Conservation (phyloP, 495 filamentous ascomycete species). For the Penicillium desertorum region DNA sequence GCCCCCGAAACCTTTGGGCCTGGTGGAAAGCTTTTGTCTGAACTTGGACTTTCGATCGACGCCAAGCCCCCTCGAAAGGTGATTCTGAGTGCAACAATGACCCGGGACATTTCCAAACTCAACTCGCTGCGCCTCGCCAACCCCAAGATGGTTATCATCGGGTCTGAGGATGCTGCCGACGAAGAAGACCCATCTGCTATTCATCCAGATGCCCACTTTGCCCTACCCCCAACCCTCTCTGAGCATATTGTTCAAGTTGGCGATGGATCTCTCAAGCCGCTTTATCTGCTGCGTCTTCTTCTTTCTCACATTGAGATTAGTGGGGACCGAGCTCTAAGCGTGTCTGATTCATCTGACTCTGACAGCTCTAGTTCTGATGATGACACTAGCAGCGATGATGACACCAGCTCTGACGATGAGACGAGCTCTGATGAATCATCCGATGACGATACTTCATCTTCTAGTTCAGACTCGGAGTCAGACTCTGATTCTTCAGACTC, state of each 20-base stretch:
- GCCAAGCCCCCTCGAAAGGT: conserved; percentile 62
- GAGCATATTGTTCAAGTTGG: conserved; percentile 75
- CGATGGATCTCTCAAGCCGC: conserved; percentile 76
- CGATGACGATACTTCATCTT: conserved; percentile 31
- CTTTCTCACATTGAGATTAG: conserved; percentile 37
- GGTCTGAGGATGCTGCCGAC: conserved; percentile 44
- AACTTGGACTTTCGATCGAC: conserved; percentile 38
- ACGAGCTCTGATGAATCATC: conserved; percentile 32
- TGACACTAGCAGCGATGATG: conserved; percentile 29
- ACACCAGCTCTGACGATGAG: conserved; percentile 28
- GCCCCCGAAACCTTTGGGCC: conserved; percentile 51
- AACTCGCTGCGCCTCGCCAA: conserved; percentile 67
- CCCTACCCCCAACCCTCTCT: conserved; percentile 65
- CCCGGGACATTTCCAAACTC: conserved; percentile 77
- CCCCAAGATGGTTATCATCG: conserved; percentile 75
- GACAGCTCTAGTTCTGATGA: conserved; percentile 31
- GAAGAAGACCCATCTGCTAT: conserved; percentile 26
- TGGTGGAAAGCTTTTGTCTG: conserved; percentile 39
- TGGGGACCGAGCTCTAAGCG: conserved; percentile 8
- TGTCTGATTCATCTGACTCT: conserved; percentile 31
- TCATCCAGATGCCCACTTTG: conserved; percentile 43
- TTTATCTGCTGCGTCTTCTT: conserved; percentile 63
- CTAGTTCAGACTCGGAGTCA: conserved; percentile 29
- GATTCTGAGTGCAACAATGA: conserved; percentile 91
- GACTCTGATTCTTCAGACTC: conserved; percentile 28